Conservation (phyloP, 176 grass and related monocot genomes). For the Aegilops umbellulata region DNA sequence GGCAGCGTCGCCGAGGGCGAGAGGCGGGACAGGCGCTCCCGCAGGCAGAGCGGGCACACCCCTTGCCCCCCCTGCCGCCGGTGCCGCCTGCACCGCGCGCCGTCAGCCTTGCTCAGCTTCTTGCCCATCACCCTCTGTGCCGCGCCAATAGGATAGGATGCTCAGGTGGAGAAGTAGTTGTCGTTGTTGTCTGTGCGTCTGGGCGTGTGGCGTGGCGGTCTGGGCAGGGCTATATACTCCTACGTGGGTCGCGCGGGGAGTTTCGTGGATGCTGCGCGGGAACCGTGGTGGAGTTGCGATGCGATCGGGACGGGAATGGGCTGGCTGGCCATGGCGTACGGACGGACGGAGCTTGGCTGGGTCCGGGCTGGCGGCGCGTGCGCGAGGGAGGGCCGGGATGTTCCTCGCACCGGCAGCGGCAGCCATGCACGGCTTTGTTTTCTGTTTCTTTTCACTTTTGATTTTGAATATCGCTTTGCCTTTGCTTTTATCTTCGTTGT, state of each 20-base stretch:
- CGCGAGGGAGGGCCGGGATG: neutral
- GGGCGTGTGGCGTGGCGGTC: neutral
- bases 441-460: neutral
- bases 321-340: conserved; percentile 18
- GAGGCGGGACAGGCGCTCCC: conserved; percentile 60
- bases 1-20: conserved; percentile 36
- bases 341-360: conserved; percentile 13
- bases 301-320: conserved; percentile 31
- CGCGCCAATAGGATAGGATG: neutral
- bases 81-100: conserved; percentile 57
- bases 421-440: conserved; percentile 17
- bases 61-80: conserved; percentile 40
- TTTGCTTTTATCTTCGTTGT: neutral
- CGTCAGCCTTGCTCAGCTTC: conserved; percentile 13
- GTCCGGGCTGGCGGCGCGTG: conserved; percentile 46
- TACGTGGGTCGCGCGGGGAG: neutral
- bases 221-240: conserved; percentile 11
- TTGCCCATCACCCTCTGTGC: conserved; percentile 25
- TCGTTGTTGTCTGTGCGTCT: neutral
- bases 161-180: neutral
- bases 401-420: neutral
- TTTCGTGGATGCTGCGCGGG: conserved; percentile 39
- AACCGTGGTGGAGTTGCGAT: conserved; percentile 15
- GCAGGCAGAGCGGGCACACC: conserved; percentile 78
- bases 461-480: neutral